Percentiles rank a stretch among this genome's conserved stretches.
These are phyloP conservation scores for Pseudonectria buxi DNA, from an alignment of 2,329 filamentous ascomycete genomes.

Conservation along the genomic window DNA sequence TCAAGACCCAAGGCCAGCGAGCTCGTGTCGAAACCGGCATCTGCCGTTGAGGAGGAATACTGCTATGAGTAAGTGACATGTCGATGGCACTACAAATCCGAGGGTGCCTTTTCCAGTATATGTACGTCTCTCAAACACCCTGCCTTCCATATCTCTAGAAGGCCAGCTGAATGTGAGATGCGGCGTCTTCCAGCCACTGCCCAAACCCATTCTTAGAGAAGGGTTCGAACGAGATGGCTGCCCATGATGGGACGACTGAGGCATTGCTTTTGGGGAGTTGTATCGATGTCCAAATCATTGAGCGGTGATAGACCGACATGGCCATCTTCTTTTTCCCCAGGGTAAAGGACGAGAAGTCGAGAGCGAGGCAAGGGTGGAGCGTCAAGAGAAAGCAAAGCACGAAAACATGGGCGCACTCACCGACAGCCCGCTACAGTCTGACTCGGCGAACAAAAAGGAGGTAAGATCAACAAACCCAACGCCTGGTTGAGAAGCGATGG, in stretches of 20 bases:
- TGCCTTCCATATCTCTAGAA: slow-evolving; percentile 42
- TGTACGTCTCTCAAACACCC: slow-evolving; percentile 42
- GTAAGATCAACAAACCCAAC: slow-evolving; percentile 76
- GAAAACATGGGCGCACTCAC: slow-evolving; percentile 25
- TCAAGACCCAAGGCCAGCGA: slow-evolving; percentile 21
- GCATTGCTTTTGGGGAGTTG: slow-evolving; percentile 56
- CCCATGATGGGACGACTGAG: slow-evolving; percentile 20
- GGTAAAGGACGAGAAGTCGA: slow-evolving; percentile 1
- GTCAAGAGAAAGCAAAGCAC: slow-evolving; percentile 8
- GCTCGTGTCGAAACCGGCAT: slow-evolving; percentile 24
- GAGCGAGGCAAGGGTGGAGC: slow-evolving; percentile 3
- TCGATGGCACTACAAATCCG: slow-evolving; percentile 6
- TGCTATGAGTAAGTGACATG: slow-evolving; percentile 23
- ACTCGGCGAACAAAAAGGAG: slow-evolving; percentile 63
- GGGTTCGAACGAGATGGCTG: slow-evolving; percentile 25
- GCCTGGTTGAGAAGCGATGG: slow-evolving; percentile 57
- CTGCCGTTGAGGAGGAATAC: slow-evolving; percentile 31
- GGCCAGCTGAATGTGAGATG: slow-evolving; percentile 38
- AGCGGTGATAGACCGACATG: slow-evolving; percentile 38
- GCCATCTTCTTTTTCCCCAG: slow-evolving; percentile 56
- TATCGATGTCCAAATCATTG: slow-evolving; percentile 60
- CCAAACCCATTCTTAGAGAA: slow-evolving; percentile 39
- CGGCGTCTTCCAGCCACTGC: slow-evolving; percentile 23
- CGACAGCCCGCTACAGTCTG: slow-evolving; percentile 51
- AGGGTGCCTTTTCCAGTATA: slow-evolving; percentile 29